These are phyloP conservation scores for Eimeria maxima DNA, from an alignment of 169 alveolate species.

Conservation along the genomic window DNA sequence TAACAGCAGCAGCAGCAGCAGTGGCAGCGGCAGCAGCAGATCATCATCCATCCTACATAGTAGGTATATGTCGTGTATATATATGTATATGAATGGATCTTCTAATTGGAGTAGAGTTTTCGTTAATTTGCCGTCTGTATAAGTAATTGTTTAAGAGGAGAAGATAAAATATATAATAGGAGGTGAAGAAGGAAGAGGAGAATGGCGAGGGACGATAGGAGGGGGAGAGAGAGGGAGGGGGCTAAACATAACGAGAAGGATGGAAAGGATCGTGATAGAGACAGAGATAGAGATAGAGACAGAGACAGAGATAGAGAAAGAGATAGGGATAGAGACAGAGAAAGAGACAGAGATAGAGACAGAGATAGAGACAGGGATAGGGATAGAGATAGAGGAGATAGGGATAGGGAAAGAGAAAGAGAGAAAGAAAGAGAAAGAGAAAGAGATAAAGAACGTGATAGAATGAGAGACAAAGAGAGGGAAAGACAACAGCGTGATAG, in stretches of 20 bases:
- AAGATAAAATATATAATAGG: no score
- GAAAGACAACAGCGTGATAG: not conserved
- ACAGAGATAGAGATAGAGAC: constrained; percentile 41
- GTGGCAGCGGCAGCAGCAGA: no score
- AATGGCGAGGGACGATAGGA: not conserved
- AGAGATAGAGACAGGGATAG: not conserved
- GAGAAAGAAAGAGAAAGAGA: not conserved
- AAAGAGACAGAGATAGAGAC: not conserved
- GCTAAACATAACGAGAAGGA: not conserved
- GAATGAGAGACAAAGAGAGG: not conserved
- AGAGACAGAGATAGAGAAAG: not conserved
- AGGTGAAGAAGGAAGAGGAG: not conserved
- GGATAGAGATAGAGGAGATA: not conserved
- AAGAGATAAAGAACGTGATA: not conserved
- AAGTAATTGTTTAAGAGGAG: no score
- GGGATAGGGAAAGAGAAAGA: not conserved
- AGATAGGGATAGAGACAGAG: not conserved
- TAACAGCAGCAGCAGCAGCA: not conserved
- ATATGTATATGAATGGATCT: no score
- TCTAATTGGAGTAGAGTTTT: no score
- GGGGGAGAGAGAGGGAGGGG: constrained; percentile 48
- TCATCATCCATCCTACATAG: no score
- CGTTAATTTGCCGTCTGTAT: no score
- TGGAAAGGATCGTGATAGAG: not conserved
- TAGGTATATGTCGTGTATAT: no score